Evolutionary conservation across 2,329 filamentous ascomycete species (phyloP), one percentile per base, ranked within the genome.

Genomic region (Gaeumannomyces sp.): DNA sequence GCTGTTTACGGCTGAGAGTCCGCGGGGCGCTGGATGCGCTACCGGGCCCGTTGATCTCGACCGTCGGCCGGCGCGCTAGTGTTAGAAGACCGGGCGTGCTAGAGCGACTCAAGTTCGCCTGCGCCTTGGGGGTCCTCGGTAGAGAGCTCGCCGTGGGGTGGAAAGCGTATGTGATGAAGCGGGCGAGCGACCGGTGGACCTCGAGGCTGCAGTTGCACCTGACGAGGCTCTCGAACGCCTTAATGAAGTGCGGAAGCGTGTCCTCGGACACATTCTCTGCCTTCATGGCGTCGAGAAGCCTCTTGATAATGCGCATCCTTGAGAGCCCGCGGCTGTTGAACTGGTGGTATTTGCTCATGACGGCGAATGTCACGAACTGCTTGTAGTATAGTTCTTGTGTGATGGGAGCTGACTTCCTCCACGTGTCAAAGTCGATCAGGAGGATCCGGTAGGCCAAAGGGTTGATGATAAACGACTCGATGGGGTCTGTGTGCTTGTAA

Each of bases 251-350:
- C 0, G 86, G 86, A 63, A 96, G 81, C 0, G 91, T 87, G 35
- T 91, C 87, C 64, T 86, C 81, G 0, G 86, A 86, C 53, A 97
- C 86, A 0, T 86, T 83, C 70, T 97, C 94, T 2, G 88, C 89
- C 74, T 98, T 99, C 68, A 98, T 80, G 14, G 92, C 92, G 74
- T 98, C 94, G 1, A 98, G 82, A 11, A 98, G 81, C 70, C 91
- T 89, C 75, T 96, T 97, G 58, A 96, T 90, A 65, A 97, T 93
- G 93, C 94, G 87, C 91, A 99, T 99, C 70, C 93, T 85, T 66
- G 91, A 86, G 66, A 99, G 79, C 60, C 95, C 86, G 72, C 92
- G 90, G 63, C 90, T 88, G 74, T 99, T 99, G 77, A 98, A 98
- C 66, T 92, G 89, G 73, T 93, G 91, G 72, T 96, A 90, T 73